A percentile compares a stretch with the other conserved stretches of the same genome.
Conservation (phyloP, 2,329 filamentous ascomycete species). For the Pyrenophora graminea region DNA sequence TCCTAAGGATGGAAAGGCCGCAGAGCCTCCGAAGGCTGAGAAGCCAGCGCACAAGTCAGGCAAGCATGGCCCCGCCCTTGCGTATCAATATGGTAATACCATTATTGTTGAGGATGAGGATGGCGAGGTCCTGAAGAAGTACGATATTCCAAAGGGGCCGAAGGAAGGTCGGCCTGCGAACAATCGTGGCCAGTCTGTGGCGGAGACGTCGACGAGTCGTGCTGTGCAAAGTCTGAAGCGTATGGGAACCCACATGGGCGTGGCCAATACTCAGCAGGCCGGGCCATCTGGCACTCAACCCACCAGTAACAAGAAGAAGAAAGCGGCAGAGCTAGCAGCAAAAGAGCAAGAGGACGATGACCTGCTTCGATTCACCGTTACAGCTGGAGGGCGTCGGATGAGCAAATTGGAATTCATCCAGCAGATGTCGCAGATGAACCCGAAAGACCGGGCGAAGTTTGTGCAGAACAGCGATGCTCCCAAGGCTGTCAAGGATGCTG, state of each 20-base stretch:
- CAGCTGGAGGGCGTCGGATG: slow-evolving; percentile 72
- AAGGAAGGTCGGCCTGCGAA: slow-evolving; percentile 42
- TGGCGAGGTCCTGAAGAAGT: slow-evolving; percentile 84
- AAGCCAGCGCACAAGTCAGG: slow-evolving; percentile 43
- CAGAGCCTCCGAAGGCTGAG: slow-evolving; percentile 38
- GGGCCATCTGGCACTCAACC: slow-evolving; percentile 27
- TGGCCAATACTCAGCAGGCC: slow-evolving; percentile 34
- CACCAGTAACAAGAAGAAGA: slow-evolving; percentile 29
- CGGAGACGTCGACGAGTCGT: slow-evolving; percentile 40
- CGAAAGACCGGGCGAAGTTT: slow-evolving; percentile 61
- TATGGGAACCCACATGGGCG: slow-evolving; percentile 61
- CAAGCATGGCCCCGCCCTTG: slow-evolving; percentile 71
- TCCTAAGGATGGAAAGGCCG: slow-evolving; percentile 45
- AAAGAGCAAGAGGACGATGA: slow-evolving; percentile 68
- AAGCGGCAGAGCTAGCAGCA: slow-evolving; percentile 22
- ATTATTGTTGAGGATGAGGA: slow-evolving; percentile 88
- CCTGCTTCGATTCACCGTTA: slow-evolving; percentile 76
- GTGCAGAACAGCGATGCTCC: slow-evolving; percentile 55
- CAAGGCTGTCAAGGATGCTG: slow-evolving; percentile 53
- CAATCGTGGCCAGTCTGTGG: slow-evolving; percentile 37
- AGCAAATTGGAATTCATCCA: slow-evolving; percentile 79
- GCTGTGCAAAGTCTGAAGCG: slow-evolving; percentile 52
- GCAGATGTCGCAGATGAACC: slow-evolving; percentile 73
- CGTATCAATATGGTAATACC: slow-evolving; percentile 86
- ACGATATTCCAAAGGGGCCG: slow-evolving; percentile 67